These are phyloP conservation scores for Nothophaeocryptopus gaeumannii DNA, from an alignment of 2,329 filamentous ascomycete genomes.

Conservation along the genomic window DNA sequence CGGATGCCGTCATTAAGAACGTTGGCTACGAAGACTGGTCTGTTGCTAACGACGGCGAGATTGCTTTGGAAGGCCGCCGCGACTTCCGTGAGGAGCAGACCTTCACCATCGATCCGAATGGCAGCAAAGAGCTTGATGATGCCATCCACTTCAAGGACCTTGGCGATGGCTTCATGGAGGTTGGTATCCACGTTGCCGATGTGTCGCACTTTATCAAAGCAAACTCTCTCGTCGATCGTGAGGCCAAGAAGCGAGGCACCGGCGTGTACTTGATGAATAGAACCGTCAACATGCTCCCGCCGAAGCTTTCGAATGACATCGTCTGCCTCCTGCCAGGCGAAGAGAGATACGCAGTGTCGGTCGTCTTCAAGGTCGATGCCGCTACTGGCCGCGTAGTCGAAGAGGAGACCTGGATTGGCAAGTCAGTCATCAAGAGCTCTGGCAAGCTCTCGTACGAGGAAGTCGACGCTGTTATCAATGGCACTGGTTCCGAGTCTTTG, in stretches of 20 bases:
- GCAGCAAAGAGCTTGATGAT: constrained; percentile 83
- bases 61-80: constrained; percentile 68
- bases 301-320: constrained; percentile 79
- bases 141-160: constrained; percentile 87
- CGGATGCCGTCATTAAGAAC: constrained; percentile 89
- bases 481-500: constrained; percentile 55
- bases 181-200: constrained; percentile 92
- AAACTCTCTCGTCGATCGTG: constrained; percentile 91
- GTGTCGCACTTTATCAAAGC: constrained; percentile 95
- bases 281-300: constrained; percentile 80
- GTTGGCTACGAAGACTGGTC: constrained; percentile 92
- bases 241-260: constrained; percentile 96
- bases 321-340: constrained; percentile 85
- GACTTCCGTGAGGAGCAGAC: constrained; percentile 86
- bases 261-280: constrained; percentile 93
- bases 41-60: constrained; percentile 76
- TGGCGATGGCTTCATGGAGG: constrained; percentile 80
- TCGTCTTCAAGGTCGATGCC: constrained; percentile 86
- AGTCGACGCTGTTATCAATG: constrained; percentile 76
- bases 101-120: constrained; percentile 90
- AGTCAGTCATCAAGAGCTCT: constrained; percentile 86
- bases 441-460: constrained; percentile 82
- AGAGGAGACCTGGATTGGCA: constrained; percentile 89
- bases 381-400: constrained; percentile 75
- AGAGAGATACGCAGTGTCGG: constrained; percentile 85